Evolutionary conservation across 306 rosid genomes (phyloP).

Genomic region (Vigna mungo): DNA sequence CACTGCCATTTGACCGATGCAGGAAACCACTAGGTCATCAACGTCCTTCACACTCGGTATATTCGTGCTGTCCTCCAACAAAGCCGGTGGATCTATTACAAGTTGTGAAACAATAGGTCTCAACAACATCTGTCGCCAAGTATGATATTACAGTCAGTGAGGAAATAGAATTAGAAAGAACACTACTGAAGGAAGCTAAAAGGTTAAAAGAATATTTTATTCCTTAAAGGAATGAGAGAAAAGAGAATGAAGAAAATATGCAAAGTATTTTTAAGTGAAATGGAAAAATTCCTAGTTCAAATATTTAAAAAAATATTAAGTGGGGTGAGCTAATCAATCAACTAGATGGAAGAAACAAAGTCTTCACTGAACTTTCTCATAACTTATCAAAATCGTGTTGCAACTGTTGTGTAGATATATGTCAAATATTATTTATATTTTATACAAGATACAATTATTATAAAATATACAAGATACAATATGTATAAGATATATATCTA

Average conservation of each 20-base stretch:
- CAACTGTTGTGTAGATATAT: not conserved
- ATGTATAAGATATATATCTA: no score
- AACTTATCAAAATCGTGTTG: not conserved
- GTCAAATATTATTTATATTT: no score
- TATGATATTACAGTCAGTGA: constrained; percentile 31
- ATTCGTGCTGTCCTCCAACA: constrained; percentile 57
- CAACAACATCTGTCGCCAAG: constrained; percentile 71
- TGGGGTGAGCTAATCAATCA: not conserved
- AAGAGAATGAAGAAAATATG: constrained; percentile 34
- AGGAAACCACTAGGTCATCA: constrained; percentile 78
- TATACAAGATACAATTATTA: no score
- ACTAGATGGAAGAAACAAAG: constrained; percentile 1
- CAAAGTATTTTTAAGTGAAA: not conserved
- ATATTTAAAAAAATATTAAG: not conserved
- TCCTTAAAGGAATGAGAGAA: not conserved
- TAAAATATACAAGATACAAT: no score
- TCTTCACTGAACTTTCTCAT: not conserved
- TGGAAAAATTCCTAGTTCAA: constrained; percentile 4
- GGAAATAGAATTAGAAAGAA: constrained; percentile 27
- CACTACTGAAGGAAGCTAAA: not conserved
- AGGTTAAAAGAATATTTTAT: constrained; percentile 4
- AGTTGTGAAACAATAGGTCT: constrained; percentile 89
- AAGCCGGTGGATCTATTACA: constrained; percentile 71
- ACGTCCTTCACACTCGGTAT: constrained; percentile 72
- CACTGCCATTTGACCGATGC: constrained; percentile 96